These are phyloP conservation scores for Vanrija humicola DNA, from an alignment of 1,284 basidiomycete species.

Conservation along the genomic window DNA sequence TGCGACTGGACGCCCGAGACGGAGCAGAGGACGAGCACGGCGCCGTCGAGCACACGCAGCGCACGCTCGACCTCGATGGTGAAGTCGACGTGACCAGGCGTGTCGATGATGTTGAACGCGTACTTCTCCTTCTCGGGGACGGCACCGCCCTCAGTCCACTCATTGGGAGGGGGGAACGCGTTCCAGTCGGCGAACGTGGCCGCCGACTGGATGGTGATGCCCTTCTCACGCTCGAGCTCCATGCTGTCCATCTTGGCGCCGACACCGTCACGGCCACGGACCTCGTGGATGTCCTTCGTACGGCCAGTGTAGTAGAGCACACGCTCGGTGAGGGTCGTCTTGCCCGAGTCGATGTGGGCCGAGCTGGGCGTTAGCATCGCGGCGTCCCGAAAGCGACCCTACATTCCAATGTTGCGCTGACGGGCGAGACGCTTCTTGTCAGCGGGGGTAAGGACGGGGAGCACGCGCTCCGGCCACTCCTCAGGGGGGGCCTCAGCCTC, in stretches of 20 bases:
- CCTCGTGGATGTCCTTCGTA: constrained; percentile 96
- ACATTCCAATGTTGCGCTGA: constrained; percentile 51
- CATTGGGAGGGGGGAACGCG: constrained; percentile 54
- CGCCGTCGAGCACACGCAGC: constrained; percentile 92
- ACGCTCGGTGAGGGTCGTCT: constrained; percentile 98
- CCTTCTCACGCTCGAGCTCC: constrained; percentile 98
- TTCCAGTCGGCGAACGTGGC: constrained; percentile 98
- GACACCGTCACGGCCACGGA: constrained; percentile 88
- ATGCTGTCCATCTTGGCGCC: constrained; percentile 99
- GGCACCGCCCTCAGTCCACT: constrained; percentile 47
- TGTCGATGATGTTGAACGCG: constrained; percentile 98
- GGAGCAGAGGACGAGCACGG: constrained; percentile 92
- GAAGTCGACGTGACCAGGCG: constrained; percentile 98
- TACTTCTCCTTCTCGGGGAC: constrained; percentile 66
- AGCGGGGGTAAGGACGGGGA: constrained; percentile 37
- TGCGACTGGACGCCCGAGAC: constrained; percentile 97
- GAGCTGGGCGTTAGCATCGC: constrained; percentile 50
- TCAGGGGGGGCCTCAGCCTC: constrained; percentile 19
- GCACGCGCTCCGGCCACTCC: constrained; percentile 39
- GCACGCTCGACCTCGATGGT: constrained; percentile 99
- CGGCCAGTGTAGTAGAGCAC: constrained; percentile 92
- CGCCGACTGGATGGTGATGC: constrained; percentile 98
- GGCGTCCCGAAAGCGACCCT: constrained; percentile 4
- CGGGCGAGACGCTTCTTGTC: constrained; percentile 40
- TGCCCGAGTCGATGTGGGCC: constrained; percentile 94